A percentile compares a stretch with the other conserved stretches of the same genome.
Conservation (phyloP, 805 yeast species). For the Nematodospora valgi region DNA sequence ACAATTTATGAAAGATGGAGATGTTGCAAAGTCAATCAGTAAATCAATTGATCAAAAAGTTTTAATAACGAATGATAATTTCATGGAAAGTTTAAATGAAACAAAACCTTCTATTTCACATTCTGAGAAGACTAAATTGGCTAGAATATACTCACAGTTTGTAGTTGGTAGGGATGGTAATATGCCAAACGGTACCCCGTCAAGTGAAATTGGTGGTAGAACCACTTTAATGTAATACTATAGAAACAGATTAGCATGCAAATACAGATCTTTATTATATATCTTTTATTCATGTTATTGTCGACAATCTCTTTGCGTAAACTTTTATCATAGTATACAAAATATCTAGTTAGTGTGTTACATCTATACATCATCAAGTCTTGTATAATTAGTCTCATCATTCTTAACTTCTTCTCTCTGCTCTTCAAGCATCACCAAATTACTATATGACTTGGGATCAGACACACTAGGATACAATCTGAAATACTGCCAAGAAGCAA, state of each 20-base stretch:
- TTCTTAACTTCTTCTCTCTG: conserved; percentile 13
- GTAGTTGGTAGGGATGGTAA: conserved; percentile 77
- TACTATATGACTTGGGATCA: conserved; percentile 35
- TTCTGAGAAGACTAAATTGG: conserved; percentile 62
- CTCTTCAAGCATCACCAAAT: conserved; percentile 22
- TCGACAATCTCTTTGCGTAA: too few relatives aligned
- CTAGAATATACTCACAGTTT: conserved; percentile 65
- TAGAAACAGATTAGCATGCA: too few relatives aligned
- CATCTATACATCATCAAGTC: conserved; percentile 4
- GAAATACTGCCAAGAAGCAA: conserved; percentile 58
- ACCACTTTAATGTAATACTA: conserved; percentile 65
- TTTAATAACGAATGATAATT: conserved; percentile 49
- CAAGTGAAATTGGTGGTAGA: conserved; percentile 81
- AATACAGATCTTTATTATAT: too few relatives aligned
- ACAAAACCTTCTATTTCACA: conserved; percentile 88
- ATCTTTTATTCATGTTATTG: too few relatives aligned
- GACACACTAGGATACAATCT: conserved; percentile 47
- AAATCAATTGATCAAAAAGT: conserved; percentile 27
- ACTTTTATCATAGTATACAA: too few relatives aligned
- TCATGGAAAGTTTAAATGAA: conserved; percentile 60
- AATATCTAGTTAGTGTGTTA: too few relatives aligned
- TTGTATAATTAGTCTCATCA: conserved; percentile 5
- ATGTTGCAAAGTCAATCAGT: conserved; percentile 9
- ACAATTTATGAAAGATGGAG: conserved; percentile 23
- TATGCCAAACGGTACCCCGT: conserved; percentile 81